Percentiles rank a stretch among this genome's conserved stretches.
Evolutionary conservation across 1,284 basidiomycete species (phyloP).

Genomic region (Apiotrichum montevideense): DNA sequence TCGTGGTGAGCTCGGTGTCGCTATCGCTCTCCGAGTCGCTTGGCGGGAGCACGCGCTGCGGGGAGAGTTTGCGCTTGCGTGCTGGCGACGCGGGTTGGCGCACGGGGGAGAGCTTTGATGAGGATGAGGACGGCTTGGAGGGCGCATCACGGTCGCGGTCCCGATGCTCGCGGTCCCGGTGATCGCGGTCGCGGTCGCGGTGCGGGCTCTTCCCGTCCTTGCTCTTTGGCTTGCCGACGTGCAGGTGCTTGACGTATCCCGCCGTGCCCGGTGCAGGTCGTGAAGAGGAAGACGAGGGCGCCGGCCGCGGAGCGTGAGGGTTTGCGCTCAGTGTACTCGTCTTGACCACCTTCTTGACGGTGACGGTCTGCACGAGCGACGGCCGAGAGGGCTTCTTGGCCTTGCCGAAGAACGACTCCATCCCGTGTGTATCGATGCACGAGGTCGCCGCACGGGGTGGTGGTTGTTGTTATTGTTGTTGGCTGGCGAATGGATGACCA

Average conservation of each 20-base stretch:
- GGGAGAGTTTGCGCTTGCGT: slow-evolving; percentile 5
- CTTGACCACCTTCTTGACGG: slow-evolving; percentile 19
- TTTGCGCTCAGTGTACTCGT: not conserved
- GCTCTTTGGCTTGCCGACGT: not conserved
- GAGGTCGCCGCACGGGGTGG: not conserved
- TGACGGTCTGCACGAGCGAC: slow-evolving; percentile 19
- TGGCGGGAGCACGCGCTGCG: slow-evolving; percentile 15
- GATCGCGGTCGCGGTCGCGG: not conserved
- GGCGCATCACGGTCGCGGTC: not conserved
- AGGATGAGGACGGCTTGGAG: not conserved
- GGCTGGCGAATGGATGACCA: no score
- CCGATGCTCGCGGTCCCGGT: not conserved
- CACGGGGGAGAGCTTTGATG: no score
- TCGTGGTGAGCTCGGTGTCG: slow-evolving; percentile 22
- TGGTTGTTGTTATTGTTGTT: no score
- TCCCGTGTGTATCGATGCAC: slow-evolving; percentile 1
- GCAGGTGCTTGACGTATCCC: not conserved
- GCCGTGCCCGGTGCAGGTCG: not conserved
- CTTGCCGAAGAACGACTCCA: slow-evolving; percentile 32
- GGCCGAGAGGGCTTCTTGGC: slow-evolving; percentile 15
- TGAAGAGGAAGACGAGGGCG: not conserved
- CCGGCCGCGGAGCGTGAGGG: not conserved
- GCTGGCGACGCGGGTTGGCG: not conserved
- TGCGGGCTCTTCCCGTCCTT: not conserved
- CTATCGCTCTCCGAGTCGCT: slow-evolving; percentile 14